Percentiles rank a stretch among this genome's conserved stretches.
These are phyloP conservation scores for Buxus sempervirens DNA, from an alignment of 164 flowering plant species.

Conservation along the genomic window DNA sequence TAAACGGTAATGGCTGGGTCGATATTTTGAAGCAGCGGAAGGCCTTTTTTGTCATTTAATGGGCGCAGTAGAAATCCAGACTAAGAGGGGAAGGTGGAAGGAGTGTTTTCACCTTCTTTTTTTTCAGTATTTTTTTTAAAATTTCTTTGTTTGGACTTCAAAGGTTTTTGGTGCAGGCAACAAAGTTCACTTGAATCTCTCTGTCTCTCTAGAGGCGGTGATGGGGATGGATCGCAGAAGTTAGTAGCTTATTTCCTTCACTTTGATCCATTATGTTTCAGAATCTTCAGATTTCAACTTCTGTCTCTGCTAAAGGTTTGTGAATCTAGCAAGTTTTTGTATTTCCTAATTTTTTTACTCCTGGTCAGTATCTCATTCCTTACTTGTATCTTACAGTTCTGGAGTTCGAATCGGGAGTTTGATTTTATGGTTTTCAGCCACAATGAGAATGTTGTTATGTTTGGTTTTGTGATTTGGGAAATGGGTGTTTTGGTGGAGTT, in stretches of 20 bases:
- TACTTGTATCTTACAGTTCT: neutral
- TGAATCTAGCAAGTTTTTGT: neutral
- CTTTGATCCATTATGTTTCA: neutral
- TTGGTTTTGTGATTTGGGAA: conserved; percentile 10
- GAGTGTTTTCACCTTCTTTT: conserved; percentile 24
- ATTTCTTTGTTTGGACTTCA: neutral
- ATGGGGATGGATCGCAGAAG: conserved; percentile 10
- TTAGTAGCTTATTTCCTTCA: neutral
- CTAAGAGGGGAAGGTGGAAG: conserved; percentile 20
- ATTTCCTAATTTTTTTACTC: neutral
- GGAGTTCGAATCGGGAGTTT: conserved; percentile 8
- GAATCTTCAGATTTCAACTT: conserved; percentile 3
- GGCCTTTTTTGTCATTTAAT: too few relatives aligned
- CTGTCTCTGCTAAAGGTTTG: neutral
- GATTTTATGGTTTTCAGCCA: conserved; percentile 7
- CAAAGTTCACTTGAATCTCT: neutral
- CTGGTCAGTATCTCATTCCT: neutral
- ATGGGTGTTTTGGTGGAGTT: conserved; percentile 21
- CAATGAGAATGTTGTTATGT: conserved; percentile 29
- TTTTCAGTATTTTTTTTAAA: conserved; percentile 2
- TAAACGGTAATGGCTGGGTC: too few relatives aligned
- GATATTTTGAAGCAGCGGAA: too few relatives aligned
- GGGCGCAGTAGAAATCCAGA: conserved; percentile 15
- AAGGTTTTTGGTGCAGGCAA: neutral
- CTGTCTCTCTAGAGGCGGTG: neutral